phyloP scores from a whole-genome alignment of 2,329 filamentous ascomycete species.

The Fusarium proliferatum region DNA sequence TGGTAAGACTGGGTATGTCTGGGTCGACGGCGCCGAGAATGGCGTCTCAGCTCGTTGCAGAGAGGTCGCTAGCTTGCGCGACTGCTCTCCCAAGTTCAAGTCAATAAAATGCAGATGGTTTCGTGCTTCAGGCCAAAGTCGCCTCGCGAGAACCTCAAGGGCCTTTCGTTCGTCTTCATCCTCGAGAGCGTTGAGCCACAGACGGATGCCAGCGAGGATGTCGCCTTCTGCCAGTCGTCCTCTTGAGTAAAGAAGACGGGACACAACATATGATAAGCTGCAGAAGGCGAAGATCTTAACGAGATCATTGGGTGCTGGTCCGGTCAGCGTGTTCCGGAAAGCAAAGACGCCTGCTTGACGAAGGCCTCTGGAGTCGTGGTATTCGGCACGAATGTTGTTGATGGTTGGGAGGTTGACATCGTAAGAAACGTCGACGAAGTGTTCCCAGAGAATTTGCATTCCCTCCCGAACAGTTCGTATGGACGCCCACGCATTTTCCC shows the following conservation, averaged over 20 bases:
- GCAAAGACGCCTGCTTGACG: conserved; percentile 29
- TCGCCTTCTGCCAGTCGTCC: background rate
- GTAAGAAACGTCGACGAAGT: background rate
- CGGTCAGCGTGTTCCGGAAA: conserved; percentile 31
- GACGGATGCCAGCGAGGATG: conserved; percentile 20
- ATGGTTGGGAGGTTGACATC: background rate
- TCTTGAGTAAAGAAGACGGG: background rate
- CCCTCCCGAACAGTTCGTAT: conserved; percentile 13
- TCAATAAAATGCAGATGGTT: conserved; percentile 10
- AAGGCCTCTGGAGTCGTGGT: conserved; percentile 17
- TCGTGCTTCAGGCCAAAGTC: conserved; percentile 34
- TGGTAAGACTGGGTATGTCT: background rate
- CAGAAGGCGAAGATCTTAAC: conserved; percentile 31
- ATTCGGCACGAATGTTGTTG: conserved; percentile 6
- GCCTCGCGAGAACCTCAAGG: conserved; percentile 1
- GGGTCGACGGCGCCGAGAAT: rapidly evolving
- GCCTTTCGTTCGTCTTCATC: conserved; percentile 9
- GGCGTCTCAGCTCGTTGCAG: background rate
- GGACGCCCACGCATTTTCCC: conserved; percentile 2
- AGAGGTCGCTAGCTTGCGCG: rapidly evolving
- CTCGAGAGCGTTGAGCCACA: conserved; percentile 28
- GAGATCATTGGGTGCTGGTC: background rate
- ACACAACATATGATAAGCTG: conserved; percentile 36
- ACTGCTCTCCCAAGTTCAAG: background rate
- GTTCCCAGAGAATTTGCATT: conserved; percentile 12